Conservation (phyloP, 345 rosid species). For the Orychophragmus violaceus region DNA sequence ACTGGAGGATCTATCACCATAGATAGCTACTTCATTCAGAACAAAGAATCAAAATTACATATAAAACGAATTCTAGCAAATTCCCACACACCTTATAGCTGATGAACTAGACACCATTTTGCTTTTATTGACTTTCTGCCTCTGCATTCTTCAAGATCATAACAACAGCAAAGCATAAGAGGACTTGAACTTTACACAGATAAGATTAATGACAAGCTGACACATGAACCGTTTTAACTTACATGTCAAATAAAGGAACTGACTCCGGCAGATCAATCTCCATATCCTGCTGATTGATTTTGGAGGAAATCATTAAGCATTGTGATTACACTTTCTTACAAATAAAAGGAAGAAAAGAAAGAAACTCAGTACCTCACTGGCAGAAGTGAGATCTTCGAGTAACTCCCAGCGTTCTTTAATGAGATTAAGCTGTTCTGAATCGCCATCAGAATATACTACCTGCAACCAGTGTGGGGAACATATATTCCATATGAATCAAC, state of each 20-base stretch:
- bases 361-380: constrained; percentile 1
- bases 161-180: not conserved
- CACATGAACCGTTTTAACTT: constrained; percentile 25
- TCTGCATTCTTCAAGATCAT: constrained; percentile 31
- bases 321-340: not conserved
- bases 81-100: too few relatives aligned
- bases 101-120: not conserved
- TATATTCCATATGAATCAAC: constrained; percentile 3
- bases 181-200: constrained; percentile 5
- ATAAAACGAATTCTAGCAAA: too few relatives aligned
- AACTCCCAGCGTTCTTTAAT: constrained; percentile 48
- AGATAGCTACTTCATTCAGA: too few relatives aligned
- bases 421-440: constrained; percentile 57
- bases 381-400: constrained; percentile 22
- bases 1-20: too few relatives aligned
- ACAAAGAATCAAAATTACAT: too few relatives aligned
- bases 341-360: not conserved
- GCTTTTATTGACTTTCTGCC: constrained; percentile 10
- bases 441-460: constrained; percentile 71
- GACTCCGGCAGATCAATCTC: constrained; percentile 34
- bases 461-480: constrained; percentile 20
- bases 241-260: constrained; percentile 40
- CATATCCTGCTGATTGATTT: constrained; percentile 28
- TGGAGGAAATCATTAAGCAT: constrained; percentile 1
- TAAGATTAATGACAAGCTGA: not conserved